These are phyloP conservation scores for Backusella luteola DNA, from an alignment of 192 early-diverging fungal species.

Conservation along the genomic window DNA sequence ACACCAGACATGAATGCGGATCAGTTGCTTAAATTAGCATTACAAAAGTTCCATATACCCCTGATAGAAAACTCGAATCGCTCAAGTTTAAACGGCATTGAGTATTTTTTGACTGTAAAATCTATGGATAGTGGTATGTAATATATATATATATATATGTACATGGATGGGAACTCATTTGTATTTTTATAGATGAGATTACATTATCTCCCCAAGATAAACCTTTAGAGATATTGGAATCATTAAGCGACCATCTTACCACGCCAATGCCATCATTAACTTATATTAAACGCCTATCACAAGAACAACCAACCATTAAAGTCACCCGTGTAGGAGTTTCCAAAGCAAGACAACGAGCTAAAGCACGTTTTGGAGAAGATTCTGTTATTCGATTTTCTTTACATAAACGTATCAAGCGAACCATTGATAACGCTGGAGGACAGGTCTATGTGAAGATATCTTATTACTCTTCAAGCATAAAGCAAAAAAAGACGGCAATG, in stretches of 20 bases:
- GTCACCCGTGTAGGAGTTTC: constrained; percentile 31
- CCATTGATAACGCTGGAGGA: constrained; percentile 24
- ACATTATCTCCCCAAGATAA: constrained; percentile 50
- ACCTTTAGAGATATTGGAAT: constrained; percentile 53
- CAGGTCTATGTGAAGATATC: constrained; percentile 39
- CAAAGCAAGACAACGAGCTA: constrained; percentile 21
- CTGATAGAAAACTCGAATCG: constrained; percentile 39
- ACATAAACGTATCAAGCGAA: constrained; percentile 45
- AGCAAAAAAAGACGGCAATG: background rate
- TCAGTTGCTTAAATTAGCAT: constrained; percentile 48
- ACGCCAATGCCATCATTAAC: constrained; percentile 52
- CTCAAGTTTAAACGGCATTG: constrained; percentile 25
- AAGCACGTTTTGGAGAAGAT: constrained; percentile 33
- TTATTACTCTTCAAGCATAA: background rate
- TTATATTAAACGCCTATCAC: constrained; percentile 25
- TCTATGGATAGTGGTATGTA: constrained; percentile 51
- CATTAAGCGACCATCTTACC: constrained; percentile 46
- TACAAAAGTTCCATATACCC: constrained; percentile 52
- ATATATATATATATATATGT: too few relatives aligned
- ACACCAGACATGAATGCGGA: constrained; percentile 40
- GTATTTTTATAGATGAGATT: constrained; percentile 39
- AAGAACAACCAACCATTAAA: constrained; percentile 24
- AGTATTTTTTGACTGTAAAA: constrained; percentile 54
- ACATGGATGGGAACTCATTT: background rate
- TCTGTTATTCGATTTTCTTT: constrained; percentile 49